Evolutionary conservation across 768 basidiomycete genomes (phyloP).

Genomic region (Podaxis sp.): DNA sequence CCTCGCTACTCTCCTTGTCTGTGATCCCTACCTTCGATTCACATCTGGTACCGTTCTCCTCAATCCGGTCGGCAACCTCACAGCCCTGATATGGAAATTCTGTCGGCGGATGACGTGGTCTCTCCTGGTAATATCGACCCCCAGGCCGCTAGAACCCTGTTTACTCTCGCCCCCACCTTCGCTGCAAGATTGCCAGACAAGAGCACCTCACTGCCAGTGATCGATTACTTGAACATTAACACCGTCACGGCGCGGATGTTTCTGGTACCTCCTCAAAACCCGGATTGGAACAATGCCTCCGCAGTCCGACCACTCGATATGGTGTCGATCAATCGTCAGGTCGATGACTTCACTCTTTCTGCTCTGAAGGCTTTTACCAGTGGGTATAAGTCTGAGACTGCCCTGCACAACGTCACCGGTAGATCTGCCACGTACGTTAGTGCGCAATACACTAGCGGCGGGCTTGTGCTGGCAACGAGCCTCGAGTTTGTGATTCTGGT

Average conservation of each 20-base stretch:
- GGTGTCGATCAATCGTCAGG: not conserved
- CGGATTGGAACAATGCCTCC: not conserved
- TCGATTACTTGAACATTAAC: not conserved
- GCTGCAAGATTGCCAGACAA: not conserved
- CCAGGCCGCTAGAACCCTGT: not conserved
- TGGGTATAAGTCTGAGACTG: not conserved
- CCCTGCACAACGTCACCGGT: not conserved
- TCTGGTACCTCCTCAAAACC: not conserved
- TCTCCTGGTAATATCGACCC: not conserved
- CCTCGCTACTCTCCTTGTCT: not conserved
- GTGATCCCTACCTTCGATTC: not conserved
- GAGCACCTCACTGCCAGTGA: too few species aligned
- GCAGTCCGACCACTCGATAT: not conserved
- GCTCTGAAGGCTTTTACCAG: constrained; percentile 8
- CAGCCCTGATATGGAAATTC: not conserved
- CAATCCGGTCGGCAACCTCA: not conserved
- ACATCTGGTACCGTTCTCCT: not conserved
- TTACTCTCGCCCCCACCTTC: not conserved
- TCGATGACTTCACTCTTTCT: constrained; percentile 3
- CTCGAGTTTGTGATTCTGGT: not conserved
- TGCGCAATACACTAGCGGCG: not conserved
- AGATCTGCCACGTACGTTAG: not conserved
- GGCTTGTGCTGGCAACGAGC: not conserved
- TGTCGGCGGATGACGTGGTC: not conserved
- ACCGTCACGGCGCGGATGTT: not conserved